Conservation (phyloP, 2,329 filamentous ascomycete species). For the Cladophialophora exuberans region DNA sequence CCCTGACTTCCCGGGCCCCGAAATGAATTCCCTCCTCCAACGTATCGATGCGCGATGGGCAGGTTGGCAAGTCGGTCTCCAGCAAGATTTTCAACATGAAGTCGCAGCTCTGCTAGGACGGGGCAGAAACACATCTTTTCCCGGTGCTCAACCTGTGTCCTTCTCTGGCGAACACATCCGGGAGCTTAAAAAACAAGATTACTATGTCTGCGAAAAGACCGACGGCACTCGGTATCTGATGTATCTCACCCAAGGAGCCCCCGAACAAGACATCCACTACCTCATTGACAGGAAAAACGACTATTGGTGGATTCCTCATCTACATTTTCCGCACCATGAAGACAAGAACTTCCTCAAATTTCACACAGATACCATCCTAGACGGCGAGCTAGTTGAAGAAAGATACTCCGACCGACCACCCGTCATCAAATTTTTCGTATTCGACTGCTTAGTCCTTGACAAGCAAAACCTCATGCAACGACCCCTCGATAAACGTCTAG, state of each 20-base stretch:
- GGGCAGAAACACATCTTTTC: slow-evolving; percentile 64
- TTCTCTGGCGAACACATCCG: slow-evolving; percentile 80
- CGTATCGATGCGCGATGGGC: slow-evolving; percentile 61
- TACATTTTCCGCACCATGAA: slow-evolving; percentile 78
- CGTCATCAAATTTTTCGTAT: slow-evolving; percentile 84
- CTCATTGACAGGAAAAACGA: slow-evolving; percentile 98
- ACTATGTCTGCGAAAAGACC: slow-evolving; percentile 98
- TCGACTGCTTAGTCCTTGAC: slow-evolving; percentile 87
- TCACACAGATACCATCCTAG: slow-evolving; percentile 80
- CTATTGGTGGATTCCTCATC: slow-evolving; percentile 79
- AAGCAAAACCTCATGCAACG: slow-evolving; percentile 74
- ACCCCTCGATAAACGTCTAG: slow-evolving; percentile 84
- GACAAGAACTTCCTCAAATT: slow-evolving; percentile 65
- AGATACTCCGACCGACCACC: slow-evolving; percentile 66
- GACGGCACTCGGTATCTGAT: slow-evolving; percentile 96
- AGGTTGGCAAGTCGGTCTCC: slow-evolving; percentile 55
- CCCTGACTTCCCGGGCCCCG: neutral
- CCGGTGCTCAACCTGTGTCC: slow-evolving; percentile 91
- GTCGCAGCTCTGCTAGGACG: slow-evolving; percentile 77
- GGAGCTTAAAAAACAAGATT: slow-evolving; percentile 82
- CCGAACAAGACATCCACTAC: slow-evolving; percentile 72
- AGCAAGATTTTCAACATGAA: slow-evolving; percentile 67
- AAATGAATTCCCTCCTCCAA: slow-evolving; percentile 21
- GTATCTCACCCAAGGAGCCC: slow-evolving; percentile 70
- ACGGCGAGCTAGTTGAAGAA: slow-evolving; percentile 92